A percentile compares a stretch with the other conserved stretches of the same genome.
phyloP scores from a whole-genome alignment of 2,329 filamentous ascomycete genomes.

The Neobulgaria alba region DNA sequence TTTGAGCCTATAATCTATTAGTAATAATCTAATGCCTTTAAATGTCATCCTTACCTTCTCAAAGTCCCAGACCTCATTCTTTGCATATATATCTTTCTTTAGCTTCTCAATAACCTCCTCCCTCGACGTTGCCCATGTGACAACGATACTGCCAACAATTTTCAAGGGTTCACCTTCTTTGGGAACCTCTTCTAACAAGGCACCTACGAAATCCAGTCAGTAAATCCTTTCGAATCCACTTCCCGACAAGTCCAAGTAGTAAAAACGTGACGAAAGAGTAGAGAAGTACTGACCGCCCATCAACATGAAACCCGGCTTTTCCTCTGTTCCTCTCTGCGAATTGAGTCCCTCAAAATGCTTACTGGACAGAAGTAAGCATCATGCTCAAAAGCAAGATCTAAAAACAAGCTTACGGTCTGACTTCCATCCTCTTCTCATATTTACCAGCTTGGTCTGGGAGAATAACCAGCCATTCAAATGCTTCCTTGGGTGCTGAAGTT shows the following conservation, averaged over 20 bases:
- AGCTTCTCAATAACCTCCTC: constrained; percentile 62
- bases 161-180: constrained; percentile 49
- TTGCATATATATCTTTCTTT: constrained; percentile 64
- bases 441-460: constrained; percentile 57
- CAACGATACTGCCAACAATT: constrained; percentile 37
- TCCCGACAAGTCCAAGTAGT: neutral
- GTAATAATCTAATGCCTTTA: constrained; percentile 1
- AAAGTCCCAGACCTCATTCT: constrained; percentile 71
- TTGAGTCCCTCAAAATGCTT: constrained; percentile 37
- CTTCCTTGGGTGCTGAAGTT: constrained; percentile 20
- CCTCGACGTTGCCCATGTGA: constrained; percentile 56
- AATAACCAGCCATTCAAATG: constrained; percentile 60
- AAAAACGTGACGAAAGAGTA: neutral
- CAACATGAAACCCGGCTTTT: constrained; percentile 49
- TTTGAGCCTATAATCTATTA: constrained; percentile 32
- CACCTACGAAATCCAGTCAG: constrained; percentile 39
- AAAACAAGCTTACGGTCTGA: constrained; percentile 40
- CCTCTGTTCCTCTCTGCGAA: constrained; percentile 27
- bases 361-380: constrained; percentile 6
- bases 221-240: neutral
- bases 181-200: constrained; percentile 57
- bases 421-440: constrained; percentile 51
- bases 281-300: constrained; percentile 39
- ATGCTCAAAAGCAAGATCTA: neutral
- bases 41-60: constrained; percentile 42